phyloP scores from a whole-genome alignment of 2,329 filamentous ascomycete genomes.

The Chrysosporium queenslandicum region DNA sequence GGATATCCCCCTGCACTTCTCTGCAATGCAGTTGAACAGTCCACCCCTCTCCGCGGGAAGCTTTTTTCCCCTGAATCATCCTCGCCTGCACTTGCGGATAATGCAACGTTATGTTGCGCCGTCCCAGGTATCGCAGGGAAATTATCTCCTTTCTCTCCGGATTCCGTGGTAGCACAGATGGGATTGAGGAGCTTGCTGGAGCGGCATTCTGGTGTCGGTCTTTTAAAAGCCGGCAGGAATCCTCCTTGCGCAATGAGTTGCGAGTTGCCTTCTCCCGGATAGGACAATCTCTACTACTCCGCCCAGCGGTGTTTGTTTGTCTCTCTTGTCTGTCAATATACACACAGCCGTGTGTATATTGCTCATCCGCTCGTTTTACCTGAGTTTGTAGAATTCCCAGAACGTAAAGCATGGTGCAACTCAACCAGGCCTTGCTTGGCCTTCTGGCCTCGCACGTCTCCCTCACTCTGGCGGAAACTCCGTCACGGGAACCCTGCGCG shows the following conservation, averaged over 20 bases:
- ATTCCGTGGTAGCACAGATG: neutral
- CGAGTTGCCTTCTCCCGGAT: neutral
- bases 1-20: neutral
- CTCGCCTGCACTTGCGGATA: neutral
- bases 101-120: neutral
- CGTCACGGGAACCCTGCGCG: constrained; percentile 11
- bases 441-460: constrained; percentile 3
- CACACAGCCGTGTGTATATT: neutral
- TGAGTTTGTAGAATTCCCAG: neutral
- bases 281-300: neutral
- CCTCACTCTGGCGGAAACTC: constrained; percentile 4
- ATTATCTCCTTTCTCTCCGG: neutral
- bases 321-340: neutral
- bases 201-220: neutral
- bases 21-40: neutral
- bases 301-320: neutral
- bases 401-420: neutral
- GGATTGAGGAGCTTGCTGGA: neutral
- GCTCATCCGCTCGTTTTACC: neutral
- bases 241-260: neutral
- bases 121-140: neutral
- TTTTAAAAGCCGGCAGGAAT: neutral
- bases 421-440: neutral
- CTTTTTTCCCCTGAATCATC: neutral
- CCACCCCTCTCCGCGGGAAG: neutral